Base-by-base conservation (phyloP, 179 eudicot genomes). In the Silene noctiflora region DNA sequence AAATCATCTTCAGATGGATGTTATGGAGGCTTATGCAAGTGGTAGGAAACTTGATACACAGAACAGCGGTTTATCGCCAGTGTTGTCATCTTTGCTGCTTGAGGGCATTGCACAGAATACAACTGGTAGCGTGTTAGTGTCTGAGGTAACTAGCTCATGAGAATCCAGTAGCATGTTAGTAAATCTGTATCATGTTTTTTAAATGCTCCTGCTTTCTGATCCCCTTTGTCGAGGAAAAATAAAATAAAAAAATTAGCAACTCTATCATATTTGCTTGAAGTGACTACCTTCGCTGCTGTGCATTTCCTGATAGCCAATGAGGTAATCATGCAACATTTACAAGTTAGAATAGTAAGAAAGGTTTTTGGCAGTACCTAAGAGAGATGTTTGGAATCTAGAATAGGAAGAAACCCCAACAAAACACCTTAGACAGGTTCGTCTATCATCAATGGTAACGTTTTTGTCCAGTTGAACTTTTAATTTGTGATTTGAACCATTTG, bases 91-190 rank as follows among this genome's bases (percentile, higher is more conserved):
- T 74, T 74, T 94, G 53, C 90, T 94, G 33, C 68, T 83, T 61
- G 98, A 91, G 84, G 90, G 96, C 60, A 77, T 94, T 75, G 94
- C 96, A 25, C 94, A 90, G 61, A 94, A 94, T 82, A 88, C 98
- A 42, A 89, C 96, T 80, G 98, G 96, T 71, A 87, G 92, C 73
- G 92, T 95, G 46, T 95, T 88, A 79, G 76, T 86, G 66, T 86
- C 97, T 3, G 95, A 95, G 97, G 99, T 93, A 60, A 77, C 21
- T 21, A 48, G 56, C 56, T 70, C 60, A 67, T 2, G 42, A 35
- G 42, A 35, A 35, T 35, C 1, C 42, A 7, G 0, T 35, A 1
- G 42, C 9, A 35, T 35, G 42, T 35, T 35, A 33, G 35, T 33
- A 33, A 33, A 2, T 33, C 6, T 33, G 35, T 33, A 33, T 33